These are phyloP conservation scores for Debaryomycetaceae sp. DNA, from an alignment of 1,139 yeast genomes.

Conservation along the genomic window DNA sequence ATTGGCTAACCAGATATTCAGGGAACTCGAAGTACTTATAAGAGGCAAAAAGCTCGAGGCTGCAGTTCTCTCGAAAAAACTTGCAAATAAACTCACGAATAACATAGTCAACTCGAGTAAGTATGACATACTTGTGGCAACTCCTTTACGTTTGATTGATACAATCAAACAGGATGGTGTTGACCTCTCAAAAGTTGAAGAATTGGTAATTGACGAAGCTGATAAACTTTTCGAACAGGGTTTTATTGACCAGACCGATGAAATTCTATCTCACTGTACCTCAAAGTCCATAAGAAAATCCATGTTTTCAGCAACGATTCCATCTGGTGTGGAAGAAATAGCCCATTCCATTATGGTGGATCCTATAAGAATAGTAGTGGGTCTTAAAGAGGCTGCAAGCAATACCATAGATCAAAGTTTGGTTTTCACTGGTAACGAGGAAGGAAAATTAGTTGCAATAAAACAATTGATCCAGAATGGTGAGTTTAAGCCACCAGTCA, in stretches of 20 bases:
- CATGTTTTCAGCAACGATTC: conserved; percentile 93
- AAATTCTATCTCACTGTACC: conserved; percentile 68
- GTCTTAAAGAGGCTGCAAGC: conserved; percentile 93
- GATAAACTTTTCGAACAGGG: conserved; percentile 90
- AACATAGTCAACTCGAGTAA: conserved; percentile 55
- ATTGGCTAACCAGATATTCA: conserved; percentile 79
- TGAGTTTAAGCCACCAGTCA: conserved; percentile 87
- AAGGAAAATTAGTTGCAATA: conserved; percentile 88
- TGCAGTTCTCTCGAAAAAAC: conserved; percentile 71
- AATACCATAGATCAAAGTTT: conserved; percentile 78
- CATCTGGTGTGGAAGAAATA: conserved; percentile 87
- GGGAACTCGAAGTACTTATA: conserved; percentile 60
- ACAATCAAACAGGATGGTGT: conserved; percentile 58
- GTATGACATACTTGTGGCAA: conserved; percentile 78
- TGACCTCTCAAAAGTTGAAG: conserved; percentile 64
- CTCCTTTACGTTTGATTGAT: conserved; percentile 86
- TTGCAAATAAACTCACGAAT: conserved; percentile 67
- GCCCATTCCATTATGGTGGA: conserved; percentile 82
- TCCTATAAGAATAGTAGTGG: conserved; percentile 84
- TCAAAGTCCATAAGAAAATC: conserved; percentile 57
- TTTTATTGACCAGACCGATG: conserved; percentile 89
- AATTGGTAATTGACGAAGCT: conserved; percentile 89
- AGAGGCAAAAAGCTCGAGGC: conserved; percentile 56
- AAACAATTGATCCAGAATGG: conserved; percentile 85
- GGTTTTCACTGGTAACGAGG: conserved; percentile 88